A percentile compares a stretch with the other conserved stretches of the same genome.
phyloP scores from a whole-genome alignment of 306 rosid species.

The Glycine tomentella region DNA sequence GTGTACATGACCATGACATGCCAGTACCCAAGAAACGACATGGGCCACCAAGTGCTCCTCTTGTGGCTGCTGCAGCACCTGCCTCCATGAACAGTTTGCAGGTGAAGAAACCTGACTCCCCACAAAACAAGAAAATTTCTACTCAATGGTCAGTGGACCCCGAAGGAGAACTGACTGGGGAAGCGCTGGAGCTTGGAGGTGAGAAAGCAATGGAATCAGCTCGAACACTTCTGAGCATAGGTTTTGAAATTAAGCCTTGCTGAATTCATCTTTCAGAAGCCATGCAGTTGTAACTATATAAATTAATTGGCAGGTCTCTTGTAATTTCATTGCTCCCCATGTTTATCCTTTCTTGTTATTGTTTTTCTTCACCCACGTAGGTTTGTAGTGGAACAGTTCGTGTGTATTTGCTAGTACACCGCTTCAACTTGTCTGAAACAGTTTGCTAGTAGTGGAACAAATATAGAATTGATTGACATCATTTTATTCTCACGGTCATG shows the following conservation, averaged over 20 bases:
- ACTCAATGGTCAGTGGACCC: slow-evolving; percentile 90
- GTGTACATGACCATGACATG: slow-evolving; percentile 90
- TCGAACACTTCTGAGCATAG: slow-evolving; percentile 94
- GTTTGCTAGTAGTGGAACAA: slow-evolving; percentile 50
- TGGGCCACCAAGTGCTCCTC: slow-evolving; percentile 86
- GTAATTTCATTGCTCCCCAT: slow-evolving; percentile 42
- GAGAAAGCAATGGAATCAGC: slow-evolving; percentile 99
- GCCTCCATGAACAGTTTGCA: slow-evolving; percentile 69
- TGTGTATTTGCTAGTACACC: slow-evolving; percentile 65
- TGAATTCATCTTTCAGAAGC: slow-evolving; percentile 53
- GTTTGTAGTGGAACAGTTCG: slow-evolving; percentile 55
- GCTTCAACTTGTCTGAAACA: slow-evolving; percentile 51
- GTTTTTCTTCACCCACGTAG: slow-evolving; percentile 46
- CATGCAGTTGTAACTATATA: slow-evolving; percentile 54
- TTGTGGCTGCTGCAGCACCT: slow-evolving; percentile 83
- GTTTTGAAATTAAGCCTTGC: slow-evolving; percentile 98
- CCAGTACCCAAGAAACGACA: slow-evolving; percentile 97
- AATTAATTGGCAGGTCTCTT: slow-evolving; percentile 61
- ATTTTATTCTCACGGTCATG: slow-evolving; percentile 1
- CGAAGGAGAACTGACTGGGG: slow-evolving; percentile 91
- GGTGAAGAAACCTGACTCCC: slow-evolving; percentile 52
- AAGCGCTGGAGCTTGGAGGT: slow-evolving; percentile 92
- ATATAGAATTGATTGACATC: slow-evolving; percentile 51
- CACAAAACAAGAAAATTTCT: slow-evolving; percentile 52
- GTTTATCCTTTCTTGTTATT: slow-evolving; percentile 25